Conservation (phyloP, 306 rosid genomes). For the Trifolium pratense region DNA sequence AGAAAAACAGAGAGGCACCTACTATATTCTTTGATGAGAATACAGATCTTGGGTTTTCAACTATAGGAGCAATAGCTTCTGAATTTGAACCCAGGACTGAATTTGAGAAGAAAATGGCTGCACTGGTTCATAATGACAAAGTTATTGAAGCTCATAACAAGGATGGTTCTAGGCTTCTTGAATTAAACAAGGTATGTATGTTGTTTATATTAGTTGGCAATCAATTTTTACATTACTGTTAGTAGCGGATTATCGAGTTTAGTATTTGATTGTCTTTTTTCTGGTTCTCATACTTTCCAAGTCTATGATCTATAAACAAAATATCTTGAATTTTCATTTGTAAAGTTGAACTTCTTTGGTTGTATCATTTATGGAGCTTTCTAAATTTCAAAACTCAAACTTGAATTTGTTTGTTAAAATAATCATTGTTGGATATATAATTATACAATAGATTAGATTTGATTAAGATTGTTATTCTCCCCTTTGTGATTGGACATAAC, state of each 20-base stretch:
- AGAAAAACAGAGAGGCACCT: slow-evolving; percentile 83
- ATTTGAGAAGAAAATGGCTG: slow-evolving; percentile 86
- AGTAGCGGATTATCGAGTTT: slow-evolving; percentile 7
- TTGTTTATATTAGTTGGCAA: background rate
- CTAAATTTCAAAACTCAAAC: slow-evolving; percentile 19
- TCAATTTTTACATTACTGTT: slow-evolving; percentile 3
- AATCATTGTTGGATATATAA: background rate
- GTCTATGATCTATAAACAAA: slow-evolving; percentile 14
- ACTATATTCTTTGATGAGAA: slow-evolving; percentile 69
- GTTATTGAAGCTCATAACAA: slow-evolving; percentile 78
- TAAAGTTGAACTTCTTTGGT: slow-evolving; percentile 4
- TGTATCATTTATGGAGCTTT: slow-evolving; percentile 13
- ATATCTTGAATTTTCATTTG: slow-evolving; percentile 3
- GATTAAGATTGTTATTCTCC: background rate
- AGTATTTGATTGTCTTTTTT: slow-evolving; percentile 4
- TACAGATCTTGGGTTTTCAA: slow-evolving; percentile 69
- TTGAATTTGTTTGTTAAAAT: slow-evolving; percentile 21
- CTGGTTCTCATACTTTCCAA: slow-evolving; percentile 2
- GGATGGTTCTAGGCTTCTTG: slow-evolving; percentile 89
- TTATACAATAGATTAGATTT: slow-evolving; percentile 6
- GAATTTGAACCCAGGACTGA: slow-evolving; percentile 87
- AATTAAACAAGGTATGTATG: slow-evolving; percentile 68
- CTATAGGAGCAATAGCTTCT: slow-evolving; percentile 90
- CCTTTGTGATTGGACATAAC: background rate
- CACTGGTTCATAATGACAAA: slow-evolving; percentile 56